Conservation (phyloP, 495 filamentous ascomycete species). For the Penicillium mononematosum region DNA sequence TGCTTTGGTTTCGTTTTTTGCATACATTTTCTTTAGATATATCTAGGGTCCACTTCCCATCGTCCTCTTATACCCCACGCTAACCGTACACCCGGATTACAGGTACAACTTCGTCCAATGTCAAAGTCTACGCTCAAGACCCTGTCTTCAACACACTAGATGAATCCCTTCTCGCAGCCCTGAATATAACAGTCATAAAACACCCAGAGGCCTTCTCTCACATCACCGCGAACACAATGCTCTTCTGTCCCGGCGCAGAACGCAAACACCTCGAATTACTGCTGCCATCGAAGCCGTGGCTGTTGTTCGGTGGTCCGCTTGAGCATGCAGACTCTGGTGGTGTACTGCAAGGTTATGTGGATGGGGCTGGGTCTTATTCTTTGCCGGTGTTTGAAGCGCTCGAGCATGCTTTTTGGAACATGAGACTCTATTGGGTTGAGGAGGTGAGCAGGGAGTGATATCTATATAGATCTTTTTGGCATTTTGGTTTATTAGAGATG, state of each 20-base stretch:
- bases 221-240: slow-evolving; percentile 54
- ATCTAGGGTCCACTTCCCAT: neutral
- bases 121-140: slow-evolving; percentile 24
- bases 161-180: slow-evolving; percentile 50
- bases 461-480: neutral
- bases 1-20: slow-evolving; percentile 6
- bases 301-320: slow-evolving; percentile 39
- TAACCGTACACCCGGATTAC: neutral
- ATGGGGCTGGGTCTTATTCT: slow-evolving; percentile 22
- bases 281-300: slow-evolving; percentile 29
- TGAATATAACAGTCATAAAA: slow-evolving; percentile 55
- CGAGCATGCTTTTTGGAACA: slow-evolving; percentile 47
- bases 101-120: neutral
- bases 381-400: slow-evolving; percentile 36
- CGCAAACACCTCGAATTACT: slow-evolving; percentile 36
- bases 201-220: slow-evolving; percentile 56
- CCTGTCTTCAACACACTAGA: slow-evolving; percentile 61
- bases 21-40: neutral
- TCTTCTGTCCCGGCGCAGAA: slow-evolving; percentile 57
- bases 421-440: slow-evolving; percentile 38
- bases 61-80: neutral
- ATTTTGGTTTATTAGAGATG: neutral
- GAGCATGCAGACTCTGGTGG: slow-evolving; percentile 34
- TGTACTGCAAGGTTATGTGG: slow-evolving; percentile 26
- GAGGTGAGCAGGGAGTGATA: neutral